Evolutionary conservation across 768 basidiomycete species (phyloP), one percentile per base, ranked within the genome.

Genomic region (Serendipita indica): DNA sequence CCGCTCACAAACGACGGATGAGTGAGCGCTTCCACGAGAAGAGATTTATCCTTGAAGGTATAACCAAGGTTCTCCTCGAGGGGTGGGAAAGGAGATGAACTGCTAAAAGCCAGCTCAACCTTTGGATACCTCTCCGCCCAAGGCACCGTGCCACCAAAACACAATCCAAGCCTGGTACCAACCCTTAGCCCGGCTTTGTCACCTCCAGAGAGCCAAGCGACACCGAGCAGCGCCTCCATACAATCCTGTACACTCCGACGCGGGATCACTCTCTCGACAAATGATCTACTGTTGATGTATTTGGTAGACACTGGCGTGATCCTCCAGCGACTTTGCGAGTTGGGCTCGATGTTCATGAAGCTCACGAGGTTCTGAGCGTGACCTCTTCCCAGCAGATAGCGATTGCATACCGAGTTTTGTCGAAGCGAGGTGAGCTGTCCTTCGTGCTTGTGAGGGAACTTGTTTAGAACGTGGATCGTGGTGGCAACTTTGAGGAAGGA

Each of bases 221-320:
- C 89, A 10, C 89, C 91, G 2, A 93, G 71, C 3, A 81, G 74
- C 0, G 91, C 84, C 67, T 93, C 91, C 81, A 90, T 86, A 65
- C 85, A 89, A 65, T 93, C 90, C 65, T 89, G 86, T 62, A 93
- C 69, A 64, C 84, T 82, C 59, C 87, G 71, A 27, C 86, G 75
- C 2, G 83, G 79, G 59, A 82, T 78, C 34, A 69, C 69, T 33
- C 83, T 76, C 57, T 57, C 63, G n/a, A 73, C 73, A 43, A 60
- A 69, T 43, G 34, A 33, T 70, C 61, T 25, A 62, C 64, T 41
- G 68, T 65, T 32, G 69, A 57, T 33, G 41, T 25, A 18, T 58
- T 43, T 68, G n/a, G 69, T 66, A 16, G 72, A 72, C 7, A 73
- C 72, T 2, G 77, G 65, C 3, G 73, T 71, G 58, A 80, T 79